A percentile compares a stretch with the other conserved stretches of the same genome.
phyloP scores from a whole-genome alignment of 2,329 filamentous ascomycete genomes.

The Fusarium xyrophilum region DNA sequence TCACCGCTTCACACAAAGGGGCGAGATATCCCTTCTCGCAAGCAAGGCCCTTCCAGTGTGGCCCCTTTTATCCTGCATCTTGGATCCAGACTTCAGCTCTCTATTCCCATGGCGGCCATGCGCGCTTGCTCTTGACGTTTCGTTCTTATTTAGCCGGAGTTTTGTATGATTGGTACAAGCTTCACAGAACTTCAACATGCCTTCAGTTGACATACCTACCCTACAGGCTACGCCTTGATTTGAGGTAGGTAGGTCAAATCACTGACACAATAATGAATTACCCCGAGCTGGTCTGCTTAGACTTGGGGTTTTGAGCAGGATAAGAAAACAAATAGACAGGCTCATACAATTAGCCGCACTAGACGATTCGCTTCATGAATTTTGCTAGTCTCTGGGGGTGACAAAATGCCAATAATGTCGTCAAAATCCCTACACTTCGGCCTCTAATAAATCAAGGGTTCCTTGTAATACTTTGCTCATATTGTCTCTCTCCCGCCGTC shows the following conservation, averaged over 20 bases:
- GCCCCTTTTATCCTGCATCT: slow-evolving; percentile 2
- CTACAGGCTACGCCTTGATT: neutral
- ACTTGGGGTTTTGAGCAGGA: neutral
- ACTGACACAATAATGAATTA: neutral
- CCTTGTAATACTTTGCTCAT: no score
- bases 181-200: neutral
- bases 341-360: neutral
- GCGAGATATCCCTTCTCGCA: neutral
- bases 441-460: neutral
- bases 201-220: neutral
- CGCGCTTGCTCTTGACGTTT: neutral
- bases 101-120: neutral
- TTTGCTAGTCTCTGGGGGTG: neutral
- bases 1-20: slow-evolving; percentile 1
- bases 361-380: neutral
- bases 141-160: neutral
- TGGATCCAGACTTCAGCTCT: neutral
- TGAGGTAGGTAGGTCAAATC: neutral
- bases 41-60: neutral
- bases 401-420: no score
- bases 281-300: neutral
- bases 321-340: neutral
- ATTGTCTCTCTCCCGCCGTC: neutral
- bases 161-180: neutral
- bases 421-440: neutral